Percentiles rank a stretch among this genome's conserved stretches.
Conservation (phyloP, 1,284 basidiomycete species). For the Apiotrichum brassicae region DNA sequence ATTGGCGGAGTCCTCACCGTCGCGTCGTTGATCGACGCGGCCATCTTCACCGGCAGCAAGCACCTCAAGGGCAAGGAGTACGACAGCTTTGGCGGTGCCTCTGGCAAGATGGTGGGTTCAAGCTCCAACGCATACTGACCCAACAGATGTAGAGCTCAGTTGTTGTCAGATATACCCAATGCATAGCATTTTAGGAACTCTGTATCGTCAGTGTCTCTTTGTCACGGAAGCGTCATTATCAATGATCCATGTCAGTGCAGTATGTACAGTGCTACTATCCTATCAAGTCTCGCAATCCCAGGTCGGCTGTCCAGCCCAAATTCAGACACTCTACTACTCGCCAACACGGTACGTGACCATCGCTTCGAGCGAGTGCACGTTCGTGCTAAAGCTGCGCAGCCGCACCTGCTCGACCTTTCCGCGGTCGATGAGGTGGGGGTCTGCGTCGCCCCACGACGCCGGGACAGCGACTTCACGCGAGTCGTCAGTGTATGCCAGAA, state of each 20-base stretch:
- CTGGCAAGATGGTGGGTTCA: constrained; percentile 44
- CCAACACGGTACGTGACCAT: constrained; percentile 45
- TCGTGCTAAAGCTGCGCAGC: constrained; percentile 81
- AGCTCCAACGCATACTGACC: not conserved
- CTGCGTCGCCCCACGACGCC: constrained; percentile 82
- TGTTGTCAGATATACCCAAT: not conserved
- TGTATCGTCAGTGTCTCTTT: too few species aligned
- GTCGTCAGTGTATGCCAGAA: constrained; percentile 80
- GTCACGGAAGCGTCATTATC: too few species aligned
- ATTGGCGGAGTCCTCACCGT: constrained; percentile 95
- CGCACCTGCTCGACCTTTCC: constrained; percentile 95
- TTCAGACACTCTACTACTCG: constrained; percentile 19
- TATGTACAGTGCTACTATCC: not conserved
- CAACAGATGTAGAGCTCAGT: constrained; percentile 3
- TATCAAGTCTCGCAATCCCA: too few species aligned
- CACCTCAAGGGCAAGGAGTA: constrained; percentile 26
- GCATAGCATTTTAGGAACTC: too few species aligned
- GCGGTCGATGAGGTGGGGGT: constrained; percentile 88
- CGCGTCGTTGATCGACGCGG: constrained; percentile 81
- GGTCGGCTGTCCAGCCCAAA: too few species aligned
- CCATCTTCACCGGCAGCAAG: constrained; percentile 59
- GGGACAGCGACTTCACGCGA: constrained; percentile 65
- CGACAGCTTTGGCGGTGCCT: constrained; percentile 35
- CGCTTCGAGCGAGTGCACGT: constrained; percentile 77
- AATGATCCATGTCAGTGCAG: constrained; percentile 2